Percentiles rank a stretch among this genome's conserved stretches.
Evolutionary conservation across 2,329 filamentous ascomycete genomes (phyloP).

Genomic region (Trichoderma lentiforme): DNA sequence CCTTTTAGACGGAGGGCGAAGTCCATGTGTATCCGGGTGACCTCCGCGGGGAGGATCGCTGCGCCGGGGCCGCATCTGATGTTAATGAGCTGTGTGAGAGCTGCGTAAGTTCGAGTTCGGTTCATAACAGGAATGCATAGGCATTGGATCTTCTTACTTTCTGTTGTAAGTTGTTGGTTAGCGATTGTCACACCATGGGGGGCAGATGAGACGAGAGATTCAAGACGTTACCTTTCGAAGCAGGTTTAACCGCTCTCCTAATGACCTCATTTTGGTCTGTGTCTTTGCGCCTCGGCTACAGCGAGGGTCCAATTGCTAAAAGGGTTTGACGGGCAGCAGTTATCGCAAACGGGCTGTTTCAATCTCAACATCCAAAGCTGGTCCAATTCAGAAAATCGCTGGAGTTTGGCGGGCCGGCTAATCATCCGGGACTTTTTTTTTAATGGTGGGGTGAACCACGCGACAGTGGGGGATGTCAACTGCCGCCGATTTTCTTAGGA

Average conservation of each 20-base stretch:
- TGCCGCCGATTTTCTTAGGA: not conserved
- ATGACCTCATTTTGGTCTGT: conserved; percentile 37
- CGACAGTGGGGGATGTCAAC: conserved; percentile 7
- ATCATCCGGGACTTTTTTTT: conserved; percentile 23
- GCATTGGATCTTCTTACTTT: conserved; percentile 36
- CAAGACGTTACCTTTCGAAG: conserved; percentile 59
- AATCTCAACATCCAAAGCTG: not conserved
- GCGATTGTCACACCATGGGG: not conserved
- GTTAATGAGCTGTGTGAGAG: conserved; percentile 59
- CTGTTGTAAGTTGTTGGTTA: conserved; percentile 28
- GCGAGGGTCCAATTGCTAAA: conserved; percentile 12
- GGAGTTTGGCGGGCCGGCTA: conserved; percentile 23
- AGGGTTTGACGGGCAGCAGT: not conserved
- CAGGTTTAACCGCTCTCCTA: conserved; percentile 69
- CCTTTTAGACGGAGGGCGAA: conserved; percentile 60
- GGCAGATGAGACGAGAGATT: conserved; percentile 22
- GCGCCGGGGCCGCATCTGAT: conserved; percentile 82
- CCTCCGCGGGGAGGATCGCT: conserved; percentile 70
- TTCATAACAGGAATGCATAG: conserved; percentile 19
- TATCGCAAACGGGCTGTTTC: not conserved
- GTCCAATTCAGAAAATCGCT: conserved; percentile 27
- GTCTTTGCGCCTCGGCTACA: conserved; percentile 8
- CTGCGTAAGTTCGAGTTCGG: conserved; percentile 26
- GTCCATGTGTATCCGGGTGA: conserved; percentile 72
- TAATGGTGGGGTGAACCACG: conserved; percentile 13